Base-by-base conservation (phyloP, 2,329 filamentous ascomycete species). In the Curvularia sp. region DNA sequence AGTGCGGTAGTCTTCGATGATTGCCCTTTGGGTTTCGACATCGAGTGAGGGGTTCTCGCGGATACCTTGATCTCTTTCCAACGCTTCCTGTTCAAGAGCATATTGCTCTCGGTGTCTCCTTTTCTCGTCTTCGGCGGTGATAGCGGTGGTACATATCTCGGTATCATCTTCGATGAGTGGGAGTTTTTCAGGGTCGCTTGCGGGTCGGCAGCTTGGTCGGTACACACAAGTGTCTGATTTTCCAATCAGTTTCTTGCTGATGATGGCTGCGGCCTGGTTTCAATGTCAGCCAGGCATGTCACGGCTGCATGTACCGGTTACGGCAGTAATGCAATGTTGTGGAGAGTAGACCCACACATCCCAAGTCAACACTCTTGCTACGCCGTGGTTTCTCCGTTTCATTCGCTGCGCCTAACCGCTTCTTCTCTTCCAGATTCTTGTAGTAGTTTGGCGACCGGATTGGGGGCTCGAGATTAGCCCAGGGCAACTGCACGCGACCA, bases 401-500 rank as follows among this genome's bases (percentile, higher is more conserved):
- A 26, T 31, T 43, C 35, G 43, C 33, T 24, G 41, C 51, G 7
- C 44, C 51, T n/a, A 48, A 49, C 58, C 57, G 58, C 26, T 57
- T 62, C 10, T 48, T 58, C 59, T 64, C 62, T 50, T 68, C 63
- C n/a, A 66, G 55, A 38, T 69, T 63, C 31, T 62, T 65, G 62
- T 69, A 71, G 66, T 72, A 81, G 68, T 82, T 68, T 44, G 81
- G 81, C 41, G 67, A 82, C 69, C 83, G 80, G 60, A 88, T 87
- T 63, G 86, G 86, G 55, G 86, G 86, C 64, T 82, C 83, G 65
- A 83, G 79, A 75, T 86, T 87, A 60, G 77, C 75, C 86, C 86
- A 89, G 38, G 81, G 81, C 61, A 83, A 80, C 54, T 76, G 69
- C 47, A 84, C 83, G 67, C 81, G 83, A 65, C 86, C 86, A 65